These are phyloP conservation scores for Heterobasidion parviporum DNA, from an alignment of 1,284 basidiomycete species.

Conservation along the genomic window DNA sequence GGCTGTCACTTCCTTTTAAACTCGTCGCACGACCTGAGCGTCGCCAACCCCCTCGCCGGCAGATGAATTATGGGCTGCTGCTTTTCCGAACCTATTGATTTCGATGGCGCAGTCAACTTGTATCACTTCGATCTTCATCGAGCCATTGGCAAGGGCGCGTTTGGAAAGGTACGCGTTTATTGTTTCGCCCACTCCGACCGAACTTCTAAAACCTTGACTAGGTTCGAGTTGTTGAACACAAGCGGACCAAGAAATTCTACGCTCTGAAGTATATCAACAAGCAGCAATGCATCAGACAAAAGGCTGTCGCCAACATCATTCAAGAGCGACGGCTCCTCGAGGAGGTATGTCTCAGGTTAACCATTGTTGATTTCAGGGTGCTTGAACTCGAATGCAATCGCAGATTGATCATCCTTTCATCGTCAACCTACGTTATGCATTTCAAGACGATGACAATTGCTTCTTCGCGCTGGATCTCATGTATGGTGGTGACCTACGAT, in stretches of 20 bases:
- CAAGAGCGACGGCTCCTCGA: conserved; percentile 85
- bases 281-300: conserved; percentile 80
- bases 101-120: conserved; percentile 83
- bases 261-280: conserved; percentile 98
- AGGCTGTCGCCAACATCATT: conserved; percentile 86
- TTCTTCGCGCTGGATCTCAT: conserved; percentile 95
- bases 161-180: conserved; percentile 71
- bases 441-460: conserved; percentile 94
- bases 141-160: conserved; percentile 89
- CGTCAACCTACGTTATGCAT: conserved; percentile 90
- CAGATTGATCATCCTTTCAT: conserved; percentile 91
- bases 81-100: conserved; percentile 78
- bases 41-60: conserved; percentile 19
- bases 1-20: conserved; percentile 13
- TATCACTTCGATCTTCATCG: conserved; percentile 92
- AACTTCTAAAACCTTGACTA: conserved; percentile 14
- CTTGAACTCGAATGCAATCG: neutral
- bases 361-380: neutral
- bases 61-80: conserved; percentile 47
- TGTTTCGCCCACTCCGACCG: neutral
- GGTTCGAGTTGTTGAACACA: conserved; percentile 91
- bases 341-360: conserved; percentile 45
- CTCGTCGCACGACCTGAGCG: neutral
- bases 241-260: conserved; percentile 83
- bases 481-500: conserved; percentile 89